phyloP scores from a whole-genome alignment of 208 protist genomes.

The Leishmania lainsoni region DNA sequence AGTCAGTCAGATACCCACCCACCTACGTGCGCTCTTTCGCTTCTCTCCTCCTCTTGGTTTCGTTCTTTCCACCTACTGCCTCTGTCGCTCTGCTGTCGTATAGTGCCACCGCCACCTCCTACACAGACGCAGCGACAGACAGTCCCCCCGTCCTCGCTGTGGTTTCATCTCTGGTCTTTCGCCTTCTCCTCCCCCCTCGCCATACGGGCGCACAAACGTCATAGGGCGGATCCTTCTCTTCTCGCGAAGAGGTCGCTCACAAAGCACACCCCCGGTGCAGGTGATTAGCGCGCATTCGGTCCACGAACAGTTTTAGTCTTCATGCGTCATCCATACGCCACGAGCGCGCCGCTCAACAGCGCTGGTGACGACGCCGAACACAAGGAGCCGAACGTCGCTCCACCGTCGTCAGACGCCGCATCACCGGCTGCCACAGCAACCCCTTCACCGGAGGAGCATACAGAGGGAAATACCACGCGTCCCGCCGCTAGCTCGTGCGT shows the following conservation, averaged over 20 bases:
- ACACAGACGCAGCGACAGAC: neutral
- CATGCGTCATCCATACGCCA: slow-evolving; percentile 16
- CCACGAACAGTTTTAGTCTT: neutral
- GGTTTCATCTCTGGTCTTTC: neutral
- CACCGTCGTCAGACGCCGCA: neutral
- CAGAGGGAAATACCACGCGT: neutral
- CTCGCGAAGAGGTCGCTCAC: neutral
- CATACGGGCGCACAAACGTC: neutral
- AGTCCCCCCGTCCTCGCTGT: neutral
- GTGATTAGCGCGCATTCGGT: neutral
- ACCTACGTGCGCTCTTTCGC: neutral
- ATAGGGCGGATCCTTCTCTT: neutral
- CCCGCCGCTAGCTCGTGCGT: neutral
- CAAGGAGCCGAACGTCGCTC: neutral
- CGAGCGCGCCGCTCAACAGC: neutral
- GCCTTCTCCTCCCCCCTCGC: neutral
- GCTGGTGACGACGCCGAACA: neutral
- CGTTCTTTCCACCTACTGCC: neutral
- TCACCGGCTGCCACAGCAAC: neutral
- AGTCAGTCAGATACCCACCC: neutral
- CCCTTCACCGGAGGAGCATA: neutral
- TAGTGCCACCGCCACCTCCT: neutral
- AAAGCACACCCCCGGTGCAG: neutral
- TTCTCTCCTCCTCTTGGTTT: slow-evolving; percentile 1
- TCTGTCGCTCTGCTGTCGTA: no score